Evolutionary conservation across 805 yeast species (phyloP).

Genomic region (Candida manassasensis): DNA sequence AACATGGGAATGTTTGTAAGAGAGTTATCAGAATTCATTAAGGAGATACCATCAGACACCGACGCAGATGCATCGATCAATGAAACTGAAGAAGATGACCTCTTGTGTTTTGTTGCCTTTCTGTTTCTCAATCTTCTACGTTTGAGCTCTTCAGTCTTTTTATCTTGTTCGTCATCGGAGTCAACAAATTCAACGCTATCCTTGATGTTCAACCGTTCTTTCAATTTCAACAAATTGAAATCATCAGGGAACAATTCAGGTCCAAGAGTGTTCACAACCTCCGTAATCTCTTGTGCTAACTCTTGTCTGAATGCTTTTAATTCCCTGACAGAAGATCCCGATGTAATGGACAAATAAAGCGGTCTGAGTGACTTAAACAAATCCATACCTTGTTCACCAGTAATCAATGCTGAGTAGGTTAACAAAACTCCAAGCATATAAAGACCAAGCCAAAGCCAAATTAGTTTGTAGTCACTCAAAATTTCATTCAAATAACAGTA

Average conservation of each 20-base stretch:
- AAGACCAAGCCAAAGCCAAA: conserved; percentile 41
- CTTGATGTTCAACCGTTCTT: conserved; percentile 29
- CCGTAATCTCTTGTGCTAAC: conserved; percentile 71
- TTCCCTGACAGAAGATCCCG: conserved; percentile 52
- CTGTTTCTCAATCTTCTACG: conserved; percentile 33
- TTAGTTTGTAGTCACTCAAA: conserved; percentile 19
- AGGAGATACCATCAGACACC: conserved; percentile 55
- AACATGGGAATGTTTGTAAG: conserved; percentile 63
- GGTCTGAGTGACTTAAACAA: conserved; percentile 80
- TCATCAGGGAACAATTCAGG: conserved; percentile 79
- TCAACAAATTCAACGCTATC: conserved; percentile 27
- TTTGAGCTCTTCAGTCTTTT: conserved; percentile 44
- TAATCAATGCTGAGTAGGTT: conserved; percentile 84
- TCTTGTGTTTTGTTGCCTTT: conserved; percentile 8
- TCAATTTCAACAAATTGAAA: conserved; percentile 54
- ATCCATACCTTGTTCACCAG: conserved; percentile 94
- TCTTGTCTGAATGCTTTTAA: conserved; percentile 58
- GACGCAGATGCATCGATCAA: conserved; percentile 28
- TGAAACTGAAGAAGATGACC: conserved; percentile 9
- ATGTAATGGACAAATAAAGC: conserved; percentile 58
- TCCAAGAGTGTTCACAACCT: conserved; percentile 73
- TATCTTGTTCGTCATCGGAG: conserved; percentile 48
- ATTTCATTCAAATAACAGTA: conserved; percentile 20
- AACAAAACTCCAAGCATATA: conserved; percentile 66
- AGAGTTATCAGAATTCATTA: conserved; percentile 58